A percentile compares a stretch with the other conserved stretches of the same genome.
Conservation (phyloP, 176 grass and related monocot genomes). For the Aegilops bicornis region DNA sequence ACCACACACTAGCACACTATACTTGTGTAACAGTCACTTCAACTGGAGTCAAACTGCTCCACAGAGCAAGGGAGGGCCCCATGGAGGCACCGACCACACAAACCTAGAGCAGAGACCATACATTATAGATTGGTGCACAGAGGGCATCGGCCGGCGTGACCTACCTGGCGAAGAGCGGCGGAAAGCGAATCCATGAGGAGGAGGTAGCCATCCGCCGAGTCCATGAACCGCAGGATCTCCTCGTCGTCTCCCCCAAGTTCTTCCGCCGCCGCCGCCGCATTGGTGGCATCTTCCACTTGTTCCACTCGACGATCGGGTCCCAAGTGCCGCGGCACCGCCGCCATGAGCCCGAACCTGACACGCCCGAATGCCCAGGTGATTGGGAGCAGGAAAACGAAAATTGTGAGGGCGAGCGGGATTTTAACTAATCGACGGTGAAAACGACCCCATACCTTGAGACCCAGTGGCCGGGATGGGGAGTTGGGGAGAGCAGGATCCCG, state of each 20-base stretch:
- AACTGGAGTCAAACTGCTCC: too few species aligned
- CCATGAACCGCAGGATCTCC: conserved; percentile 54
- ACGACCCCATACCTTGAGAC: too few species aligned
- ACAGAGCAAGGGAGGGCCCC: too few species aligned
- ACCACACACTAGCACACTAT: too few species aligned
- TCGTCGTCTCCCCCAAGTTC: background rate
- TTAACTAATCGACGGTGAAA: too few species aligned
- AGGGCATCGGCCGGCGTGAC: background rate
- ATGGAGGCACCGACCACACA: too few species aligned
- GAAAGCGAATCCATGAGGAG: conserved; percentile 48
- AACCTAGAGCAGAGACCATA: too few species aligned
- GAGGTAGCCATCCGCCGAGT: conserved; percentile 46
- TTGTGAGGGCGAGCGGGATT: too few species aligned
- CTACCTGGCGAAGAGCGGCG: conserved; percentile 44
- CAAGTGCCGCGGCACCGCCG: background rate
- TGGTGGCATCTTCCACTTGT: background rate
- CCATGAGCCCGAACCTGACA: conserved; percentile 4
- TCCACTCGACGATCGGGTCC: background rate
- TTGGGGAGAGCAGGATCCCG: too few species aligned
- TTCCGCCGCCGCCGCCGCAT: background rate
- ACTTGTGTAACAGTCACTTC: too few species aligned
- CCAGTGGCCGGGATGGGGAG: too few species aligned
- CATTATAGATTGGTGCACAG: background rate
- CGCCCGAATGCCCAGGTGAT: background rate
- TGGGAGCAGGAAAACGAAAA: too few species aligned